Evolutionary conservation across 2,329 filamentous ascomycete genomes (phyloP).

Genomic region (Ophiocordyceps camponoti-floridani): DNA sequence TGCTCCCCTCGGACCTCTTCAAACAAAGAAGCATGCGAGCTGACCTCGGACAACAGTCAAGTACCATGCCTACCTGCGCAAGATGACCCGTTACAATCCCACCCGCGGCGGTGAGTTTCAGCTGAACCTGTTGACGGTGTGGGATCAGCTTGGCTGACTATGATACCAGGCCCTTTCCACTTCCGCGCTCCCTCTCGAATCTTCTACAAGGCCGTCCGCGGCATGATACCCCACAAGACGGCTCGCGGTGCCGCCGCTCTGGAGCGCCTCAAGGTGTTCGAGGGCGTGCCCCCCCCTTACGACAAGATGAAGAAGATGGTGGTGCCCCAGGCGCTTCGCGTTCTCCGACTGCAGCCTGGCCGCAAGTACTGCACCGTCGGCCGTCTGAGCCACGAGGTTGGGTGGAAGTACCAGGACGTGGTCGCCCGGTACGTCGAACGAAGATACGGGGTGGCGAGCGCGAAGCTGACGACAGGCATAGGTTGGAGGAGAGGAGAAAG

Average conservation of each 20-base stretch:
- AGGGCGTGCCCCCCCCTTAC: slow-evolving; percentile 96
- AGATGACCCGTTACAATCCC: slow-evolving; percentile 99
- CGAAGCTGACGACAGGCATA: slow-evolving; percentile 18
- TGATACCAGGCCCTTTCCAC: slow-evolving; percentile 76
- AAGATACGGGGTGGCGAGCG: neutral
- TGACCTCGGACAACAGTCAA: slow-evolving; percentile 63
- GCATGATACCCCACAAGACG: slow-evolving; percentile 99
- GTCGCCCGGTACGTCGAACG: slow-evolving; percentile 70
- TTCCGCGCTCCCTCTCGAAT: slow-evolving; percentile 98
- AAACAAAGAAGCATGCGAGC: slow-evolving; percentile 7
- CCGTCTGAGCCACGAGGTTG: slow-evolving; percentile 94
- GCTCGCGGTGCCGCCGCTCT: slow-evolving; percentile 89
- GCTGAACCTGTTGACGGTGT: slow-evolving; percentile 2
- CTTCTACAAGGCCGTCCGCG: slow-evolving; percentile 99
- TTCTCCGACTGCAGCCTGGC: slow-evolving; percentile 92
- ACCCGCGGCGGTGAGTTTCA: slow-evolving; percentile 74
- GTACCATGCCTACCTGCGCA: slow-evolving; percentile 99
- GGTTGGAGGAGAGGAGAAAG: slow-evolving; percentile 98
- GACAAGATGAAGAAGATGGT: slow-evolving; percentile 99
- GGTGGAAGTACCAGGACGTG: slow-evolving; percentile 99
- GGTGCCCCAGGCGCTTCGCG: slow-evolving; percentile 91
- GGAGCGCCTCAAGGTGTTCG: slow-evolving; percentile 98
- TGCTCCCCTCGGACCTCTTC: slow-evolving; percentile 1
- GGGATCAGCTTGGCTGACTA: slow-evolving; percentile 17
- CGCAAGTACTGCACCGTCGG: slow-evolving; percentile 99